Evolutionary conservation across 2,329 filamentous ascomycete genomes (phyloP), one percentile per base, ranked within the genome.

Genomic region (Phaeophleospora eucalypticola): DNA sequence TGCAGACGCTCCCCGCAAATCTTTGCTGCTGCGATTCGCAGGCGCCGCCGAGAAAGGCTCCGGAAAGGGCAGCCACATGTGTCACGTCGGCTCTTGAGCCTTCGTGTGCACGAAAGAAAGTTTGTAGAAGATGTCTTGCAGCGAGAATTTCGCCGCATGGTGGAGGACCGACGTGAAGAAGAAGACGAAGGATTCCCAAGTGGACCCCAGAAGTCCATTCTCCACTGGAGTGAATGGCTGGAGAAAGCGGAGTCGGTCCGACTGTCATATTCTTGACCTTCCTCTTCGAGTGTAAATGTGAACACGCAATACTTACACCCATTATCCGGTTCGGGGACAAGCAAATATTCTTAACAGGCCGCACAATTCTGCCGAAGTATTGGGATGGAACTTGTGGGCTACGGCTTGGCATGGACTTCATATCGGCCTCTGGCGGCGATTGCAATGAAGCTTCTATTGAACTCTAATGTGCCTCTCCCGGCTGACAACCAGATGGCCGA

Each of bases 61-160:
- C 45, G 38, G 45, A 29, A 33, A 29, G 16, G 36, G 15, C 32
- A 29, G 21, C 38, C 45, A 47, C 38, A 33, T 47, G 38, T 37
- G 45, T 47, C 32, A 29, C 12, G 24, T 12, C 24, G 24, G 6
- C 24, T 29, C 24, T 29, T 29, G 24, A 29, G 24, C 24, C 24
- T 6, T 29, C 24, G 24, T 29, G 24, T 12, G 12, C 7, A 29
- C 12, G 24, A 29, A 29, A 12, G 6, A 29, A 12, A 12, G 12
- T 29, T 6, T 12, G 12, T 29, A 12, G 24, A 29, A 7, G 24
- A 12, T 7, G 24, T 29, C 7, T n/a, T 4, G 20, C 37, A 24
- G 37, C 37, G 37, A 39, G 37, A 39, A 8, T 39, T 24, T n/a
- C 18, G 37, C 37, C 37, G 37, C 15, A 10, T n/a, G 37, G 37